These are phyloP conservation scores for Ustanciosporium gigantosporum DNA, from an alignment of 1,284 basidiomycete species.

Conservation along the genomic window DNA sequence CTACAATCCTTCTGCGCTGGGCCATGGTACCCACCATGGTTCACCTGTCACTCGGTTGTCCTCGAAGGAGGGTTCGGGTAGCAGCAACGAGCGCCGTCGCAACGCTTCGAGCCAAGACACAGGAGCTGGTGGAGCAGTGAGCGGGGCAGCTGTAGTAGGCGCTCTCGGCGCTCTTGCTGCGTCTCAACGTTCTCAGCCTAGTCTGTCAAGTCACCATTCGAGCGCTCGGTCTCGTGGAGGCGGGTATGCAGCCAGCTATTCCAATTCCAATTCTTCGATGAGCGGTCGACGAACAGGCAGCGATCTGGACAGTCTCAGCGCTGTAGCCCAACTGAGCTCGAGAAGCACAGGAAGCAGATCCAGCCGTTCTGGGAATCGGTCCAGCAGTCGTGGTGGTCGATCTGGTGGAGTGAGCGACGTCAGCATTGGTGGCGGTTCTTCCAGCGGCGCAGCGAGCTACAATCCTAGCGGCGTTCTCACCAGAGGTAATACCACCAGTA, in stretches of 20 bases:
- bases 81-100: conserved; percentile 17
- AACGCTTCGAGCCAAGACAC: too few relatives aligned
- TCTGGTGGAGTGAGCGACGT: conserved; percentile 21
- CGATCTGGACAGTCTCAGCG: conserved; percentile 36
- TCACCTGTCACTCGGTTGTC: conserved; percentile 11
- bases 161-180: conserved; percentile 1
- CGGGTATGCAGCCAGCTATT: conserved; percentile 36
- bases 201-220: conserved; percentile 20
- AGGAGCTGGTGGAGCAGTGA: background rate
- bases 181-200: conserved; percentile 11
- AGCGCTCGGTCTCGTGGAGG: conserved; percentile 13
- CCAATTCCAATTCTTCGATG: conserved; percentile 17
- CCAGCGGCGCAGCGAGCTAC: conserved; percentile 46
- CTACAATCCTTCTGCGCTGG: conserved; percentile 18
- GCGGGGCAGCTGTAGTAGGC: background rate
- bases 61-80: conserved; percentile 22
- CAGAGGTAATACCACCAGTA: conserved; percentile 34
- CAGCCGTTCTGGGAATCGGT: conserved; percentile 15
- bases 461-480: conserved; percentile 28
- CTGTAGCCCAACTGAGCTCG: conserved; percentile 19
- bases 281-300: conserved; percentile 18
- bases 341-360: conserved; percentile 20
- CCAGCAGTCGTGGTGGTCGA: conserved; percentile 13
- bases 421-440: conserved; percentile 19
- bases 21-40: conserved; percentile 23